phyloP scores from a whole-genome alignment of 164 flowering plant species.

The Nymphaea colorata region DNA sequence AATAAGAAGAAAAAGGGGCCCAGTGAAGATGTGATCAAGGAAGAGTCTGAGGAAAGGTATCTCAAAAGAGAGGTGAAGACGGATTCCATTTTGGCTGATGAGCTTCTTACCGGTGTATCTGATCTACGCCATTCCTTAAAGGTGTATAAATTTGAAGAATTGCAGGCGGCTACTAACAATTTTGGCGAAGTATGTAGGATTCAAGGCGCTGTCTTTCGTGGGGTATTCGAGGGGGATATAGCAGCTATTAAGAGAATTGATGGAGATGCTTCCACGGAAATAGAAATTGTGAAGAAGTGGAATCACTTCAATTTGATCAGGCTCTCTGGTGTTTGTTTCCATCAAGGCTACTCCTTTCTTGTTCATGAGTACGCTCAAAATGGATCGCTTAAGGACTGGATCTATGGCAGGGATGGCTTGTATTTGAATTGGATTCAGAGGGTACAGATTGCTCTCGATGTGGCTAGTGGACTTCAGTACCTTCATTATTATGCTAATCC shows the following conservation, averaged over 20 bases:
- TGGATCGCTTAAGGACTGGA: slow-evolving; percentile 62
- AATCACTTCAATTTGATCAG: slow-evolving; percentile 60
- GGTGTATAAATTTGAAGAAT: slow-evolving; percentile 43
- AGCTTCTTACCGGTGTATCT: slow-evolving; percentile 25
- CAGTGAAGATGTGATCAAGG: slow-evolving; percentile 1
- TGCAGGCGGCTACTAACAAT: slow-evolving; percentile 45
- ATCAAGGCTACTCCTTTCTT: slow-evolving; percentile 46
- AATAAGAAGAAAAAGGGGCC: slow-evolving; percentile 7
- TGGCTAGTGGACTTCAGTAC: slow-evolving; percentile 68
- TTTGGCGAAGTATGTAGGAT: slow-evolving; percentile 40
- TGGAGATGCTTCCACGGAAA: slow-evolving; percentile 51
- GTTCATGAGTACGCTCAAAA: slow-evolving; percentile 63
- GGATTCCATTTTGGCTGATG: slow-evolving; percentile 16
- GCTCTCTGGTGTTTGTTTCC: slow-evolving; percentile 46
- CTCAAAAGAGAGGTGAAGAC: slow-evolving; percentile 11
- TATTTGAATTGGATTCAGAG: slow-evolving; percentile 52
- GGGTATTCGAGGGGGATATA: slow-evolving; percentile 34
- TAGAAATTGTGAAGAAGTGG: slow-evolving; percentile 40
- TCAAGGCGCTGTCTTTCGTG: slow-evolving; percentile 56
- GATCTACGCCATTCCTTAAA: slow-evolving; percentile 31
- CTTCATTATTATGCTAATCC: slow-evolving; percentile 58
- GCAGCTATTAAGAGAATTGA: slow-evolving; percentile 56
- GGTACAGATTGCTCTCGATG: slow-evolving; percentile 52
- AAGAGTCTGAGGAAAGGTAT: slow-evolving; percentile 23
- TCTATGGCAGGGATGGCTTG: slow-evolving; percentile 14